A percentile compares a stretch with the other conserved stretches of the same genome.
Conservation (phyloP, 2,329 filamentous ascomycete species). For the Penicillium sp. region DNA sequence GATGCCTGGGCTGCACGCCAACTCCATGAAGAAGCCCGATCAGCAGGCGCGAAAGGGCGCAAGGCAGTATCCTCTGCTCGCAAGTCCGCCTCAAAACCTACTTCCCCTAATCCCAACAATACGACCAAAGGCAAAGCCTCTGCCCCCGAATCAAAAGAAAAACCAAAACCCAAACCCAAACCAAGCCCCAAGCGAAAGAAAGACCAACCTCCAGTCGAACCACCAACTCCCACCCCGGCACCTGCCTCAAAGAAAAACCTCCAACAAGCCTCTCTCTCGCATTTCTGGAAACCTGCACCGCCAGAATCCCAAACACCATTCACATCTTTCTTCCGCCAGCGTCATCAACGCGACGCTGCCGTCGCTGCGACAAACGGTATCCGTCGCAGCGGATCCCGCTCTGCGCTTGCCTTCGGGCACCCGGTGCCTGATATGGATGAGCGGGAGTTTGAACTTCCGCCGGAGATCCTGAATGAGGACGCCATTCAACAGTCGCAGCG, state of each 20-base stretch:
- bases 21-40: constrained; percentile 66
- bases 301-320: constrained; percentile 60
- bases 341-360: constrained; percentile 73
- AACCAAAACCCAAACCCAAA: constrained; percentile 6
- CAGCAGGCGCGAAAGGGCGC: constrained; percentile 47
- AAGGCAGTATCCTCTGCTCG: constrained; percentile 19
- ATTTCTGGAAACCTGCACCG: constrained; percentile 24
- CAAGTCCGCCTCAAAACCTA: constrained; percentile 11
- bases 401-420: constrained; percentile 69
- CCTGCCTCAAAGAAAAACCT: neutral
- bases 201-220: constrained; percentile 12
- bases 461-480: constrained; percentile 51
- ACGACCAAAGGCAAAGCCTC: neutral
- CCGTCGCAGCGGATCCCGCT: constrained; percentile 63
- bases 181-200: constrained; percentile 30
- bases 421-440: constrained; percentile 69
- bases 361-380: constrained; percentile 50
- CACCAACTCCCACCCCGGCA: neutral
- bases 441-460: constrained; percentile 70
- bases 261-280: constrained; percentile 15
- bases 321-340: constrained; percentile 81
- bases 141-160: neutral
- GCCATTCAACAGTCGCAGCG: constrained; percentile 42
- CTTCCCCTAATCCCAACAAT: constrained; percentile 5
- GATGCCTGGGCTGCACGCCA: constrained; percentile 71